Evolutionary conservation across 73 alveolate genomes (phyloP).

Genomic region (Paramecium caudatum): DNA sequence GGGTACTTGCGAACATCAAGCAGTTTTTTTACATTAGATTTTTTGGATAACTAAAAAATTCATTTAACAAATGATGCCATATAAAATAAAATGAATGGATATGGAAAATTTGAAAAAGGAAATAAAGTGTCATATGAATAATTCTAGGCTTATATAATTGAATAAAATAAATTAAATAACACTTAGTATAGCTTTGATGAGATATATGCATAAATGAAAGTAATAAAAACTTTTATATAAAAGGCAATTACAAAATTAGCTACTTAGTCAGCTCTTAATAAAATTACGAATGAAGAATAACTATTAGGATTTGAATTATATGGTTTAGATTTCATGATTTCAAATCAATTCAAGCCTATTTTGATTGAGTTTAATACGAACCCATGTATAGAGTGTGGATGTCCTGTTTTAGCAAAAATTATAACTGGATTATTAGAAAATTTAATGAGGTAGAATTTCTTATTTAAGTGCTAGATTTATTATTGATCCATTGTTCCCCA

Average conservation of each 20-base stretch:
- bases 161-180: slow-evolving; percentile 70
- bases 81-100: slow-evolving; percentile 91
- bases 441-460: slow-evolving; percentile 27
- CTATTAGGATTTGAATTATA: slow-evolving; percentile 88
- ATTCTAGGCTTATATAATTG: slow-evolving; percentile 88
- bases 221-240: neutral
- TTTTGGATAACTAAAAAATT: slow-evolving; percentile 80
- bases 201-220: slow-evolving; percentile 75
- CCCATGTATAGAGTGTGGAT: slow-evolving; percentile 94
- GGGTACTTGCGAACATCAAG: slow-evolving; percentile 92
- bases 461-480: slow-evolving; percentile 25
- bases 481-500: slow-evolving; percentile 75
- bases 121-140: slow-evolving; percentile 84
- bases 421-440: slow-evolving; percentile 77
- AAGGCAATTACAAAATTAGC: slow-evolving; percentile 81
- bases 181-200: slow-evolving; percentile 85
- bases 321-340: slow-evolving; percentile 98
- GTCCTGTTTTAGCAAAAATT: slow-evolving; percentile 89
- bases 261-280: slow-evolving; percentile 88
- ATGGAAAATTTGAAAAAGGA: slow-evolving; percentile 97
- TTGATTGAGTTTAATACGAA: slow-evolving; percentile 96
- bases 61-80: slow-evolving; percentile 99
- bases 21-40: slow-evolving; percentile 81
- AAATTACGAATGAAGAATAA: slow-evolving; percentile 87
- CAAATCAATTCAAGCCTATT: slow-evolving; percentile 90